Percentiles rank a stretch among this genome's conserved stretches.
Evolutionary conservation across 768 basidiomycete species (phyloP).

Genomic region (Gyrodon lividus): DNA sequence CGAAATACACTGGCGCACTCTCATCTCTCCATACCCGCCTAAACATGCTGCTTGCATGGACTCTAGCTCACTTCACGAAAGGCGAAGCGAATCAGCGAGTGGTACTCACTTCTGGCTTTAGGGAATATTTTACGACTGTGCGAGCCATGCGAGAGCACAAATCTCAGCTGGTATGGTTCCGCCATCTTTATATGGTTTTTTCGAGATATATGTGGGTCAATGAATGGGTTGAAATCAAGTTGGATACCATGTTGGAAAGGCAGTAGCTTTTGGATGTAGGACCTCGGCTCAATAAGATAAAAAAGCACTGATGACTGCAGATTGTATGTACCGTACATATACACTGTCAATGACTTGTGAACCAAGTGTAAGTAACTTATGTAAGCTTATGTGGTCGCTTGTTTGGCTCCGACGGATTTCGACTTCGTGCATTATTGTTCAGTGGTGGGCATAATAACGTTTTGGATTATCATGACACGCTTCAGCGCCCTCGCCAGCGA

Average conservation of each 20-base stretch:
- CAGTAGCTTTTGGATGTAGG: not conserved
- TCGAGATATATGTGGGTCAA: conserved; percentile 95
- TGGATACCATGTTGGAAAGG: not conserved
- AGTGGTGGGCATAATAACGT: conserved; percentile 2
- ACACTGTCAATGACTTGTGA: too few species aligned
- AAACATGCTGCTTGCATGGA: conserved; percentile 27
- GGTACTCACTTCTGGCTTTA: conserved; percentile 56
- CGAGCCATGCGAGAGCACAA: conserved; percentile 70
- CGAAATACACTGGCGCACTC: conserved; percentile 65
- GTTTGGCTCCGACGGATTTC: conserved; percentile 26
- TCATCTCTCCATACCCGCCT: conserved; percentile 51
- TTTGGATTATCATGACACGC: conserved; percentile 55
- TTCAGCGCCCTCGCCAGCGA: conserved; percentile 67
- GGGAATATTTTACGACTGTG: conserved; percentile 55
- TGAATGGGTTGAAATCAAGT: conserved; percentile 60
- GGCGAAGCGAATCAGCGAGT: conserved; percentile 2
- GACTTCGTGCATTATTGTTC: conserved; percentile 19
- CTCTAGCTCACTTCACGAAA: conserved; percentile 5
- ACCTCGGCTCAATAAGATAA: not conserved
- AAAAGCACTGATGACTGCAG: too few species aligned
- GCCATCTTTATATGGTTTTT: conserved; percentile 77
- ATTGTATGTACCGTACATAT: not conserved
- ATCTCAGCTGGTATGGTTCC: conserved; percentile 86
- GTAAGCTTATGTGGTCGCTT: conserved; percentile 22
- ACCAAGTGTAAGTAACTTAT: too few species aligned